These are phyloP conservation scores for Stellera chamaejasme DNA, from an alignment of 345 rosid genomes.

Conservation along the genomic window DNA sequence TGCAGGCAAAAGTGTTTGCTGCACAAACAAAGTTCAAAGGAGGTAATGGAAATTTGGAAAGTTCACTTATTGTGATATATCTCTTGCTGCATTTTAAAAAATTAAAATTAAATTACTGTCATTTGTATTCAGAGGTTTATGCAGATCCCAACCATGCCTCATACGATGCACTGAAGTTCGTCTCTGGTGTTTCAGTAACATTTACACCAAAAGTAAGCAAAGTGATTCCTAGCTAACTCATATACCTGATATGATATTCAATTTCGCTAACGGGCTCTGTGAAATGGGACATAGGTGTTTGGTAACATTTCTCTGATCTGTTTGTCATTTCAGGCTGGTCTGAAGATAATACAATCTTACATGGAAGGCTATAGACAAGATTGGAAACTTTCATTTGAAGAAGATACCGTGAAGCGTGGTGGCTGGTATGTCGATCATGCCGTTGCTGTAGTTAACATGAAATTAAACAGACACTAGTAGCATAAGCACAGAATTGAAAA, in stretches of 20 bases:
- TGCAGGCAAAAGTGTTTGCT: conserved; percentile 76
- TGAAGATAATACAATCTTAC: conserved; percentile 74
- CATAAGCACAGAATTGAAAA: too few relatives aligned
- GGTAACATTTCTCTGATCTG: conserved; percentile 1
- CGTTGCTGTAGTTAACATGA: neutral
- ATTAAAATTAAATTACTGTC: conserved; percentile 8
- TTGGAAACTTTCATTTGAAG: conserved; percentile 85
- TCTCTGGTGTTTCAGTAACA: conserved; percentile 65
- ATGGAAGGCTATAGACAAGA: conserved; percentile 96
- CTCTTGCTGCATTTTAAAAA: conserved; percentile 12
- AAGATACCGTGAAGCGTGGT: conserved; percentile 67
- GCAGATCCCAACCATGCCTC: conserved; percentile 84
- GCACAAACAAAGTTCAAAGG: conserved; percentile 87
- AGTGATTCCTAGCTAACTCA: neutral
- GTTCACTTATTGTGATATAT: conserved; percentile 4
- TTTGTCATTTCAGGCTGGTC: conserved; percentile 52
- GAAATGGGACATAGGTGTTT: neutral
- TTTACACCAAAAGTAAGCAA: conserved; percentile 75
- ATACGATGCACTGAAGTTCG: conserved; percentile 70
- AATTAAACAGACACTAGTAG: too few relatives aligned
- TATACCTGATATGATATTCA: neutral
- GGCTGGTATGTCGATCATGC: conserved; percentile 65
- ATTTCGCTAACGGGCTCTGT: neutral
- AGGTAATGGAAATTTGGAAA: conserved; percentile 30
- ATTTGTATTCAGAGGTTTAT: conserved; percentile 63